Evolutionary conservation across 1,139 yeast species (phyloP).

Genomic region (Pichia sp.): DNA sequence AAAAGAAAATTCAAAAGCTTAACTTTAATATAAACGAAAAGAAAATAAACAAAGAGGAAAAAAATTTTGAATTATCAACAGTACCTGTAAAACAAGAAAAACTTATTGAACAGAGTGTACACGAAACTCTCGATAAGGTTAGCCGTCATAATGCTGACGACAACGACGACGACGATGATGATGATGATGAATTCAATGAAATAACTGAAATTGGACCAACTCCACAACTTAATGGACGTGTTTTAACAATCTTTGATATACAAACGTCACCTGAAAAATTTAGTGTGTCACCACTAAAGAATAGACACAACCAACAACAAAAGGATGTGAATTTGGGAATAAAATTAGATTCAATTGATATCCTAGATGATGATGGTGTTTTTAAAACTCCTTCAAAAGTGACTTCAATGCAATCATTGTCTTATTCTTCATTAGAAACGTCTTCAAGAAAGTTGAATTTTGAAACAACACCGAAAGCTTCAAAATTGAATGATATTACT

Average conservation of each 20-base stretch:
- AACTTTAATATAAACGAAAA: neutral
- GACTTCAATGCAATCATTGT: constrained; percentile 9
- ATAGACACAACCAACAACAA: too few relatives aligned
- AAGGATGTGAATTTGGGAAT: constrained; percentile 1
- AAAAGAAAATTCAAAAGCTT: neutral
- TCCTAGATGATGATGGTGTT: constrained; percentile 8
- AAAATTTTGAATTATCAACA: too few relatives aligned
- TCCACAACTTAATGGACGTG: constrained; percentile 68
- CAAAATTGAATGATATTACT: too few relatives aligned
- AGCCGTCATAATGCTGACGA: too few relatives aligned
- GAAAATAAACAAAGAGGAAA: too few relatives aligned
- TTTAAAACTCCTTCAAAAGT: constrained; percentile 30
- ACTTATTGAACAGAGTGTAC: too few relatives aligned
- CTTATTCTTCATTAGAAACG: constrained; percentile 1
- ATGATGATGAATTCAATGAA: neutral
- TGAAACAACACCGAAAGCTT: constrained; percentile 8
- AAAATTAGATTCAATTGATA: neutral
- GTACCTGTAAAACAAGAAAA: too few relatives aligned
- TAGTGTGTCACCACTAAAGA: constrained; percentile 31
- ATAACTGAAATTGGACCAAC: constrained; percentile 59
- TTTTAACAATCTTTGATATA: constrained; percentile 58
- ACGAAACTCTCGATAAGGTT: too few relatives aligned
- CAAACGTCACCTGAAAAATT: constrained; percentile 24
- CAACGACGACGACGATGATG: too few relatives aligned
- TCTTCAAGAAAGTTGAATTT: constrained; percentile 7